Percentiles rank a stretch among this genome's conserved stretches.
Conservation (phyloP, 2,329 filamentous ascomycete genomes). For the Corinectria fuckeliana region DNA sequence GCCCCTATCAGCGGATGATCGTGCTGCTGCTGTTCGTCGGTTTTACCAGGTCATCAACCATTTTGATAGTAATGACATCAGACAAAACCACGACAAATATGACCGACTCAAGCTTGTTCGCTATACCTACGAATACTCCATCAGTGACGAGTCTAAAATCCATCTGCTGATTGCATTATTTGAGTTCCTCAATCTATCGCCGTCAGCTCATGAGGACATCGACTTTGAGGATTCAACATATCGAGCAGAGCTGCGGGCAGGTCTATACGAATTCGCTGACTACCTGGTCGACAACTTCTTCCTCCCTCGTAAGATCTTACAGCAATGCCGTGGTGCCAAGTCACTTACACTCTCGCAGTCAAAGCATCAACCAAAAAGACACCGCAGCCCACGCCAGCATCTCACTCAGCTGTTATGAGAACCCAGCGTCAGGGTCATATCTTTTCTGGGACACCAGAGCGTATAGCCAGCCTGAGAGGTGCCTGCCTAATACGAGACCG, state of each 20-base stretch:
- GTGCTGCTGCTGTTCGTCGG: not conserved
- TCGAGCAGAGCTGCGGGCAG: not conserved
- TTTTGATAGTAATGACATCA: constrained; percentile 1
- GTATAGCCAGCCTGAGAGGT: constrained; percentile 6
- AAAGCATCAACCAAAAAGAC: constrained; percentile 19
- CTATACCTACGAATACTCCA: constrained; percentile 10
- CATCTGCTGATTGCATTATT: constrained; percentile 1
- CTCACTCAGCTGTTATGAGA: constrained; percentile 14
- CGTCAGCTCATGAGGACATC: not conserved
- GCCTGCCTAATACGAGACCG: constrained; percentile 17
- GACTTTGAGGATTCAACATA: not conserved
- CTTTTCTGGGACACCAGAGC: constrained; percentile 16
- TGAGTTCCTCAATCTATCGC: not conserved
- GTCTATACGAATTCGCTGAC: too few species aligned
- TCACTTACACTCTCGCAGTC: not conserved
- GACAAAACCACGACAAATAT: not conserved
- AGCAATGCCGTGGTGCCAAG: not conserved
- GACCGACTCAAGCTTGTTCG: constrained; percentile 6
- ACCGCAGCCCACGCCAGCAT: constrained; percentile 13
- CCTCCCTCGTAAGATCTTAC: not conserved
- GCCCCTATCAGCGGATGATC: not conserved
- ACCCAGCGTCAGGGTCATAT: constrained; percentile 3
- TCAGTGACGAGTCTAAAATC: not conserved
- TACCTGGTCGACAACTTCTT: constrained; percentile 16
- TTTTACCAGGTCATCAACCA: constrained; percentile 13